phyloP scores from a whole-genome alignment of 305 asterid species.

The Petunia hybrid region DNA sequence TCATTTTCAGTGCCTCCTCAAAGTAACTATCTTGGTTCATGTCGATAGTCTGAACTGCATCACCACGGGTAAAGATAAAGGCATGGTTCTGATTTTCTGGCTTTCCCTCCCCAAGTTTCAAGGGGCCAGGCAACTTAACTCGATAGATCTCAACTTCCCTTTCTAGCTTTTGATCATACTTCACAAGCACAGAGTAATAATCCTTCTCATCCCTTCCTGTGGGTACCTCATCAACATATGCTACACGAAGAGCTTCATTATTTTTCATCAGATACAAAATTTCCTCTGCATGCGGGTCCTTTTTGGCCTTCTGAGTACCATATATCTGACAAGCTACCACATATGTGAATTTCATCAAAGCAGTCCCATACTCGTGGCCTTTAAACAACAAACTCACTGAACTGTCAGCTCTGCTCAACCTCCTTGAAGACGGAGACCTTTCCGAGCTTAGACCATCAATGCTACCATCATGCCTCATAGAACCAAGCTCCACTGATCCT shows the following conservation, averaged over 20 bases:
- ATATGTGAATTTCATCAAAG: conserved; percentile 87
- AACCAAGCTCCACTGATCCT: conserved; percentile 71
- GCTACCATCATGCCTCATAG: conserved; percentile 60
- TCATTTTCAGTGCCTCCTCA: conserved; percentile 97
- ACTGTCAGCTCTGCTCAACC: conserved; percentile 76
- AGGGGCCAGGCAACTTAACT: conserved; percentile 93
- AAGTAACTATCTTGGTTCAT: conserved; percentile 98
- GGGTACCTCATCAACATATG: conserved; percentile 94
- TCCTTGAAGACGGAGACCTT: conserved; percentile 57
- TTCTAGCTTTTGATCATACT: conserved; percentile 70
- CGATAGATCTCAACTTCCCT: conserved; percentile 95
- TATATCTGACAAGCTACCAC: conserved; percentile 96
- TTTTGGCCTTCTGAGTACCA: conserved; percentile 86
- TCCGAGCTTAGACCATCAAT: conserved; percentile 52
- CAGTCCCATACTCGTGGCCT: conserved; percentile 89
- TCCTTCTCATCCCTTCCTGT: conserved; percentile 76
- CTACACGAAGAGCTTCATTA: conserved; percentile 96
- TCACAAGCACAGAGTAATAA: conserved; percentile 90
- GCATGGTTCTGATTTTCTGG: conserved; percentile 99
- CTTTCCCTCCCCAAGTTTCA: conserved; percentile 97
- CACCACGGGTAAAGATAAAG: conserved; percentile 91
- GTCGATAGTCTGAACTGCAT: conserved; percentile 95
- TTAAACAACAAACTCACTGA: conserved; percentile 66
- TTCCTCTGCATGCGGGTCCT: conserved; percentile 86
- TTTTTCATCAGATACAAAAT: conserved; percentile 75